Conservation (phyloP, 805 yeast genomes). For the Ogataea angusta region DNA sequence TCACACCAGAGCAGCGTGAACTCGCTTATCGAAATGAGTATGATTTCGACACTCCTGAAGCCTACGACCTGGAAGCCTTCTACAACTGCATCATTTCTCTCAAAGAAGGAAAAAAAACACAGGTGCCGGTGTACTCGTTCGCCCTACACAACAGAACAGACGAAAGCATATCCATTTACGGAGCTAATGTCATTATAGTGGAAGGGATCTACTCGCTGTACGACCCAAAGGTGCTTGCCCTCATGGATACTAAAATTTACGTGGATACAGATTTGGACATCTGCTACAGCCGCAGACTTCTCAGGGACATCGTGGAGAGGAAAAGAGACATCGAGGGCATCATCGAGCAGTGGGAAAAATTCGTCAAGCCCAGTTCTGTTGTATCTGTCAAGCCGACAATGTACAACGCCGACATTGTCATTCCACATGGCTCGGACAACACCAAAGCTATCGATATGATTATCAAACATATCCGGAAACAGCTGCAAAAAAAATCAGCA, state of each 20-base stretch:
- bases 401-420: constrained; percentile 76
- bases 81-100: constrained; percentile 59
- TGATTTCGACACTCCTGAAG: constrained; percentile 87
- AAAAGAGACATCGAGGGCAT: constrained; percentile 84
- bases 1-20: constrained; percentile 56
- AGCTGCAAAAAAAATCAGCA: constrained; percentile 59
- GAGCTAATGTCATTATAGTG: constrained; percentile 87
- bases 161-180: constrained; percentile 74
- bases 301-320: constrained; percentile 81
- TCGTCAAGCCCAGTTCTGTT: constrained; percentile 91
- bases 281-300: constrained; percentile 83
- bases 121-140: constrained; percentile 72
- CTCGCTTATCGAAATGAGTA: constrained; percentile 65
- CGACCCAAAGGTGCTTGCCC: constrained; percentile 60
- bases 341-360: constrained; percentile 82
- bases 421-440: constrained; percentile 91
- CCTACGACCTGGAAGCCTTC: constrained; percentile 75
- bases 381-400: constrained; percentile 70
- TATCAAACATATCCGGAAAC: constrained; percentile 74
- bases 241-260: constrained; percentile 84
- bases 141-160: constrained; percentile 56
- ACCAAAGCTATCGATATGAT: constrained; percentile 74
- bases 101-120: constrained; percentile 65
- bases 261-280: constrained; percentile 94
- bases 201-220: constrained; percentile 89